A percentile compares a stretch with the other conserved stretches of the same genome.
Conservation (phyloP, 2,329 filamentous ascomycete species). For the Myriangium duriaei region DNA sequence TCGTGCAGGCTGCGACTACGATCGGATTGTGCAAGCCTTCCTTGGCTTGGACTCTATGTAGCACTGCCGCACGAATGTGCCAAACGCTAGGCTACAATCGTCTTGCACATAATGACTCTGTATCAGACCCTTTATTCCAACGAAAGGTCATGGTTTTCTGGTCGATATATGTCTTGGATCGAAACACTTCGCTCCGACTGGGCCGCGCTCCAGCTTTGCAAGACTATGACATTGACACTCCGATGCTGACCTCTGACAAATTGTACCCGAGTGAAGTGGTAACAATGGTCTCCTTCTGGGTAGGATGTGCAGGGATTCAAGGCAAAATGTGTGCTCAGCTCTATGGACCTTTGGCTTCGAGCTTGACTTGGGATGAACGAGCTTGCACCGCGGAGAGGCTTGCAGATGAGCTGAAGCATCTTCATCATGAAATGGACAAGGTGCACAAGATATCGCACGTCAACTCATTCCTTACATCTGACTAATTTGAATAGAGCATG, state of each 20-base stretch:
- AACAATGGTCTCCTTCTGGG: not conserved
- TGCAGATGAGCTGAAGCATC: constrained; percentile 1
- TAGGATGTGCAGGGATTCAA: not conserved
- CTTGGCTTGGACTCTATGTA: constrained; percentile 51
- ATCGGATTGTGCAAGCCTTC: constrained; percentile 51
- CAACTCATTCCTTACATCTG: too few species aligned
- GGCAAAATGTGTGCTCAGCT: not conserved
- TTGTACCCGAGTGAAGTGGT: not conserved
- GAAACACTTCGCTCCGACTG: constrained; percentile 59
- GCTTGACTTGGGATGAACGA: not conserved
- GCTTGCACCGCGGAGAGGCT: not conserved
- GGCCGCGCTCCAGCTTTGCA: constrained; percentile 24
- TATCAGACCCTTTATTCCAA: constrained; percentile 11
- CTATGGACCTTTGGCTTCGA: not conserved
- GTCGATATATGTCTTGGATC: constrained; percentile 46
- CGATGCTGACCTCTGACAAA: not conserved
- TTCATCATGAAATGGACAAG: not conserved
- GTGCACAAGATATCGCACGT: too few species aligned
- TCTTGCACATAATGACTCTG: constrained; percentile 10
- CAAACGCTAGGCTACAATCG: constrained; percentile 36
- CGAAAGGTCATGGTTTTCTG: constrained; percentile 40
- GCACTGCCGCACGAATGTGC: constrained; percentile 46
- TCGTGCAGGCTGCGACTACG: constrained; percentile 43
- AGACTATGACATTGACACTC: constrained; percentile 8
- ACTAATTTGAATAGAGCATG: too few species aligned